phyloP scores from a whole-genome alignment of 2,329 filamentous ascomycete genomes.

The Stachybotrys elegans region DNA sequence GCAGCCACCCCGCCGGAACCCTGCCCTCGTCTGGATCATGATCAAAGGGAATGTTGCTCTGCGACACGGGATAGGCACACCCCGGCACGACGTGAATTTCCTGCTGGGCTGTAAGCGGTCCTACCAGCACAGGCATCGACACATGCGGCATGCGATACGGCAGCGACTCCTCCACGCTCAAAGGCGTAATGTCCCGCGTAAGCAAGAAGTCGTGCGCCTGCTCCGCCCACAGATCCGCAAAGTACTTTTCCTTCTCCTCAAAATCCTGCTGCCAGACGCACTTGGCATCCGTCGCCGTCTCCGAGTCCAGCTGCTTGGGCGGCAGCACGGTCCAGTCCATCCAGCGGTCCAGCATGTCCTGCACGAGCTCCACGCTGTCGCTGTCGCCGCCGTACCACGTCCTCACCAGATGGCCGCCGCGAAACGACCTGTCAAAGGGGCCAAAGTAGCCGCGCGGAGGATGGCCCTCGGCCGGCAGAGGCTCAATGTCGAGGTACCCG shows the following conservation, averaged over 20 bases:
- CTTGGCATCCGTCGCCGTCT: conserved; percentile 21
- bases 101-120: conserved; percentile 22
- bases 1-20: conserved; percentile 42
- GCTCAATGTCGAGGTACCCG: conserved; percentile 26
- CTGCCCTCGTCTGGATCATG: conserved; percentile 16
- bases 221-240: conserved; percentile 16
- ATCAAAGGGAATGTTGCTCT: conserved; percentile 23
- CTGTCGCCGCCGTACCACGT: conserved; percentile 36
- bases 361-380: conserved; percentile 27
- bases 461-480: conserved; percentile 25
- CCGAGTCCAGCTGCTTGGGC: conserved; percentile 21
- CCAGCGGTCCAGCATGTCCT: conserved; percentile 37
- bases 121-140: conserved; percentile 27
- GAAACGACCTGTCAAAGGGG: conserved; percentile 27
- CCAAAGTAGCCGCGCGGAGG: conserved; percentile 28
- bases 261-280: conserved; percentile 36
- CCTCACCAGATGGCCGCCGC: conserved; percentile 27
- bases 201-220: conserved; percentile 12
- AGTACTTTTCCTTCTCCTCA: conserved; percentile 24
- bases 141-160: conserved; percentile 21
- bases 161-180: conserved; percentile 20
- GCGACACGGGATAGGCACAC: conserved; percentile 17
- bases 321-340: conserved; percentile 34
- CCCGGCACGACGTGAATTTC: conserved; percentile 23
- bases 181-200: conserved; percentile 14